A percentile compares a stretch with the other conserved stretches of the same genome.
Evolutionary conservation across 306 rosid species (phyloP).

Genomic region (Astragalus membranaceus): DNA sequence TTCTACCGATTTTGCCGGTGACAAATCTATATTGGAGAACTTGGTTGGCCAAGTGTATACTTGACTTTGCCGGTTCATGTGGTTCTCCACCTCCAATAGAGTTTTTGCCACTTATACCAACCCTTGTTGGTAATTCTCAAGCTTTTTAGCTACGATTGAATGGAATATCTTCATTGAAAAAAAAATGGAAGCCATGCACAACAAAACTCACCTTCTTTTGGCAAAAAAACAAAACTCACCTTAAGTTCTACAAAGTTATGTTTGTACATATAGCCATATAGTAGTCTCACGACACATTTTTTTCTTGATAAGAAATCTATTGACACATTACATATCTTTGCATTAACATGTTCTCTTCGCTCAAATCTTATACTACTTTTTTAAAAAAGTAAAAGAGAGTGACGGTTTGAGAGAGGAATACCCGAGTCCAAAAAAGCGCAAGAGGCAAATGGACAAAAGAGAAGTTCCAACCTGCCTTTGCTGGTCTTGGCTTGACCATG

Average conservation of each 20-base stretch:
- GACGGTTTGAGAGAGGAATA: neutral
- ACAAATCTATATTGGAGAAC: too few species aligned
- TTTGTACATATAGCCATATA: neutral
- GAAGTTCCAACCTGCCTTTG: slow-evolving; percentile 34
- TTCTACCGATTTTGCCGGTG: too few species aligned
- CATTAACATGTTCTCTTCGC: neutral
- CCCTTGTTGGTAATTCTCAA: too few species aligned
- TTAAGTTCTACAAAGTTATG: neutral
- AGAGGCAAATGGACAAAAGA: slow-evolving; percentile 31
- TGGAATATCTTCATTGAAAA: too few species aligned
- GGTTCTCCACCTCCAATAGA: too few species aligned
- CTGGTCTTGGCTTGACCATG: slow-evolving; percentile 26
- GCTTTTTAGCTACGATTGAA: too few species aligned
- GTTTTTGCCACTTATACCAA: too few species aligned
- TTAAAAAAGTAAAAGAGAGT: neutral
- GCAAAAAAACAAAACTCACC: too few species aligned
- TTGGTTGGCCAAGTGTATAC: too few species aligned
- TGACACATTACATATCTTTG: neutral
- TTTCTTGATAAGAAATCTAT: neutral
- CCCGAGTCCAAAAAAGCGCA: slow-evolving; percentile 16
- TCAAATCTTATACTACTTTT: neutral
- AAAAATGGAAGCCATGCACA: too few species aligned
- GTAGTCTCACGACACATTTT: neutral
- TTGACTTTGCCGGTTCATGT: too few species aligned
- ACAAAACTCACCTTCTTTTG: too few species aligned